Base-by-base conservation (phyloP, 805 yeast genomes). In the Lipomyces kockii region DNA sequence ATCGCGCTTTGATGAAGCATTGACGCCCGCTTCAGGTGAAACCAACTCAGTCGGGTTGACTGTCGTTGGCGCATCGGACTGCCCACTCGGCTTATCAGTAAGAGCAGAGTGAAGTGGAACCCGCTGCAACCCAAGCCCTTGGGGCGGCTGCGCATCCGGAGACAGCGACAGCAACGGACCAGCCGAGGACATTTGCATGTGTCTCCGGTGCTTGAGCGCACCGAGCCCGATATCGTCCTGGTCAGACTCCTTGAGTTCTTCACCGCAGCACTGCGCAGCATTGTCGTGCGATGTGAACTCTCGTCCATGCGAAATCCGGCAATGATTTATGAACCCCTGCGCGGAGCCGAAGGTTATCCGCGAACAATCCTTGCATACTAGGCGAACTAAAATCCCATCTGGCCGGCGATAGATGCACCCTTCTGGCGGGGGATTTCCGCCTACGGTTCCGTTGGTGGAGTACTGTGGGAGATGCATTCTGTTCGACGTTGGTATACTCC, bases 301-400 rank as follows among this genome's bases (percentile, higher is more conserved):
- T 64, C 84, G 85, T n/a, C 85, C 80, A 76, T 90, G 96, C 8
- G 92, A 89, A 32, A 89, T 83, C 66, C 95, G 81, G 63, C 89
- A 85, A 76, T 90, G 96, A 76, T 89, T 90, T 49, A 89, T 82
- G 72, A 90, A 89, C 17, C 95, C 95, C 75, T 90, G 95, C 0
- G 92, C 91, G 14, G 90, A 85, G 8, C 91, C 87, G 74, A 90
- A 90, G 69, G 89, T 90, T 54, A 86, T 83, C 62, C 93, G 77
- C 11, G 81, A 83, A 77, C 97, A 90, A 61, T 83, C 84, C 1
- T 87, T 85, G 76, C 97, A 90, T 8, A 86, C 86, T 49, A 90
- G 81, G 60, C 87, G 82, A 1, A 90, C 92, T 25, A 89, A 78
- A 0, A 88, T 81, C 1, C 93, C 93, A 76, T 90, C 95, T n/a